A percentile compares a stretch with the other conserved stretches of the same genome.
Conservation (phyloP, 23 red algal genomes). For the Agarophyton chilense region DNA sequence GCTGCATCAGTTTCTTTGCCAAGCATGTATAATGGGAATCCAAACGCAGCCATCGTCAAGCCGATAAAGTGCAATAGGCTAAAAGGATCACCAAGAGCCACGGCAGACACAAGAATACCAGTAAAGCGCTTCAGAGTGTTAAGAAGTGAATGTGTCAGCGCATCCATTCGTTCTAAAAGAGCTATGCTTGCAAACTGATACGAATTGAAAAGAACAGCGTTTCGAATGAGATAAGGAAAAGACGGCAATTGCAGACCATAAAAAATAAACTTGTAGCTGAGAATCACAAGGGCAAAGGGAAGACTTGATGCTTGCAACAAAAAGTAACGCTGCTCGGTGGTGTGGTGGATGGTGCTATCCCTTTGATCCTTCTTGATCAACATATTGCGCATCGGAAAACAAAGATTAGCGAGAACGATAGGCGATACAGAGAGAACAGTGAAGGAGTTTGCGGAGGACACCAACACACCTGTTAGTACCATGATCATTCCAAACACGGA, state of each 20-base stretch:
- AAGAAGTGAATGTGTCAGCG: constrained; percentile 27
- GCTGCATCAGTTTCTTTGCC: neutral
- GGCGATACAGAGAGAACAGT: constrained; percentile 38
- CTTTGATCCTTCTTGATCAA: constrained; percentile 13
- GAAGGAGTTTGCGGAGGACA: constrained; percentile 7
- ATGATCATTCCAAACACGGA: constrained; percentile 14
- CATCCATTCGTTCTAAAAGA: neutral
- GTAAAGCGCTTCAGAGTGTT: constrained; percentile 45
- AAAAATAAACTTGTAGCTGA: neutral
- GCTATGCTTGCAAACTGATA: constrained; percentile 42
- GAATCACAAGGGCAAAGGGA: neutral
- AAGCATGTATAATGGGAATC: constrained; percentile 17
- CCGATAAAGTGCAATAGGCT: neutral
- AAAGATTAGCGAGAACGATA: constrained; percentile 23
- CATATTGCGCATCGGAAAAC: constrained; percentile 31
- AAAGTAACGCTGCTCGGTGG: constrained; percentile 5
- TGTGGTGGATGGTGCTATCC: neutral
- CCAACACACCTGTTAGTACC: constrained; percentile 4
- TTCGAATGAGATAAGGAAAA: neutral
- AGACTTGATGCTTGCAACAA: neutral
- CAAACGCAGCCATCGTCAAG: constrained; percentile 1
- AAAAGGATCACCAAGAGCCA: neutral
- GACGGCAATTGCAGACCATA: neutral
- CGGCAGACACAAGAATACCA: constrained; percentile 19
- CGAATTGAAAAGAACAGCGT: constrained; percentile 26